phyloP scores from a whole-genome alignment of 306 rosid species.

The Alnus glutinosa region DNA sequence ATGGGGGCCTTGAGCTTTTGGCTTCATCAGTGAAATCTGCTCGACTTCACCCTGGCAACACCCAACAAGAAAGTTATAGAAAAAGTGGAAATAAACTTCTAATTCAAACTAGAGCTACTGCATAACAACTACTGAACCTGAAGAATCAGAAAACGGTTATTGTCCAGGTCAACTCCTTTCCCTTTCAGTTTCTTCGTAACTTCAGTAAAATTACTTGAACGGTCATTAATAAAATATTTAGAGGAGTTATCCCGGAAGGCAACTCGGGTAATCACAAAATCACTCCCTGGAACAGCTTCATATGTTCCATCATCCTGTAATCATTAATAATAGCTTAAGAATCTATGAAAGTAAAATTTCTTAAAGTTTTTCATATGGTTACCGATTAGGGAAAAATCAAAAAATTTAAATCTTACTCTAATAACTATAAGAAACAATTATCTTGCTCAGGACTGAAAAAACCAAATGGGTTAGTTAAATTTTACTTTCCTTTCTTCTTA shows the following conservation, averaged over 20 bases:
- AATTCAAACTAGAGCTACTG: not conserved
- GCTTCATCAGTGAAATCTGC: conserved; percentile 96
- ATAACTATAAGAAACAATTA: not conserved
- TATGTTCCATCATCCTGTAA: conserved; percentile 74
- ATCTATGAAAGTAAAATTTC: not conserved
- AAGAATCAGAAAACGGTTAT: conserved; percentile 90
- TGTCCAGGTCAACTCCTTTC: conserved; percentile 97
- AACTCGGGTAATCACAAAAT: conserved; percentile 80
- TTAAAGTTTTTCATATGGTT: not conserved
- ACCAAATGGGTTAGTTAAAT: not conserved
- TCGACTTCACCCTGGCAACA: conserved; percentile 87
- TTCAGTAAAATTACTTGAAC: conserved; percentile 86
- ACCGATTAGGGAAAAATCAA: not conserved
- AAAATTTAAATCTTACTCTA: not conserved
- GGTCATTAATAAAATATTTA: conserved; percentile 81
- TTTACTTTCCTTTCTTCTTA: not conserved
- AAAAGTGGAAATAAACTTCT: conserved; percentile 13
- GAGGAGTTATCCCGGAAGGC: conserved; percentile 94
- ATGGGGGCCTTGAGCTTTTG: conserved; percentile 96
- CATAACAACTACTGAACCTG: conserved; percentile 53
- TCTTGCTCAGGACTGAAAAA: not conserved
- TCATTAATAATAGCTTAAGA: conserved; percentile 10
- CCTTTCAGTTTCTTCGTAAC: conserved; percentile 92
- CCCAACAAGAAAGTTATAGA: conserved; percentile 32
- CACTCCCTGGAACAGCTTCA: conserved; percentile 80